A percentile compares a stretch with the other conserved stretches of the same genome.
phyloP scores from a whole-genome alignment of 192 early-diverging fungal species.

The Neocallimastix lanati region DNA sequence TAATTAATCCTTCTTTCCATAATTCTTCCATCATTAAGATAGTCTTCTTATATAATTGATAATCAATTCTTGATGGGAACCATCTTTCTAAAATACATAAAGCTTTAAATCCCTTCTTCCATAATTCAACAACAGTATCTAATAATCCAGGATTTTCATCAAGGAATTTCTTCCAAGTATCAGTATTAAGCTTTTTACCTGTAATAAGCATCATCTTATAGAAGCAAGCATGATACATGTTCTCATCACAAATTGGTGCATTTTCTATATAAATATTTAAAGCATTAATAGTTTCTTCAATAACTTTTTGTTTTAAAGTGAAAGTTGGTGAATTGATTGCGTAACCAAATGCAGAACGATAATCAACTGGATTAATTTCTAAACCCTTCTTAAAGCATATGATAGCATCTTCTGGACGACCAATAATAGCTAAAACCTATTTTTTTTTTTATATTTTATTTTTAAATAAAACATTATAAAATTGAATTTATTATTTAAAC shows the following conservation, averaged over 20 bases:
- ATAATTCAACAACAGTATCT: neutral
- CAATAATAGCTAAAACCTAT: neutral
- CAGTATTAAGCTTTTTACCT: neutral
- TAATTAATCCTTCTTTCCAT: neutral
- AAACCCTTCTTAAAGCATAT: neutral
- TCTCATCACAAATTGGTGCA: neutral
- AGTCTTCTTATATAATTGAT: neutral
- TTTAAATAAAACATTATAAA: too few species aligned
- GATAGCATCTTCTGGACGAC: neutral
- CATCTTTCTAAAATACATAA: neutral
- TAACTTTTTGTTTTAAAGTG: neutral
- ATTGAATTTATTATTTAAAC: too few species aligned
- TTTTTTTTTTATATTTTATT: too few species aligned
- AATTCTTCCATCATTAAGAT: neutral
- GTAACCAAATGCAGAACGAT: neutral
- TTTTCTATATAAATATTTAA: neutral
- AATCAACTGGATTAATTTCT: neutral
- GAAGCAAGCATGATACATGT: neutral
- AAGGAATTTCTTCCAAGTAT: neutral
- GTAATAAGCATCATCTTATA: neutral
- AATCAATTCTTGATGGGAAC: neutral
- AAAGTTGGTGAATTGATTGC: neutral
- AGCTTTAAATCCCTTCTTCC: neutral
- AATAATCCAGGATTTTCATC: neutral
- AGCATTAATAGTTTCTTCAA: neutral